Percentiles rank a stretch among this genome's conserved stretches.
phyloP scores from a whole-genome alignment of 345 rosid species.

The Rhodomyrtus tomentosa region DNA sequence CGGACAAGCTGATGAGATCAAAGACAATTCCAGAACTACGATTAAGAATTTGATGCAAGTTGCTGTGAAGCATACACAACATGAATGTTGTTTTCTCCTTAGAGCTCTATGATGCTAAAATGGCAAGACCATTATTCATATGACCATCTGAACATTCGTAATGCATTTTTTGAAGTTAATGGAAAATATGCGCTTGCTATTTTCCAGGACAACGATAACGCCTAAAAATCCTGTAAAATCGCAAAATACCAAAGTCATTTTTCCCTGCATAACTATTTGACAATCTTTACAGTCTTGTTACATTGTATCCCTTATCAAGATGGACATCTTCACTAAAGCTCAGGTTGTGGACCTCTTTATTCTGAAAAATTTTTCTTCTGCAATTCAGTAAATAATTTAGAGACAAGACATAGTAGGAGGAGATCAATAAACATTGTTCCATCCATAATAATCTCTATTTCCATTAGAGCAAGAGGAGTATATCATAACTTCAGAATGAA shows the following conservation, averaged over 20 bases:
- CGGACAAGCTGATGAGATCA: neutral
- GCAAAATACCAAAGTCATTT: neutral
- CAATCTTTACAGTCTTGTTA: neutral
- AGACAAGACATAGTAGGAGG: neutral
- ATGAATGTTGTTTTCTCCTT: neutral
- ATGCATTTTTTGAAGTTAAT: neutral
- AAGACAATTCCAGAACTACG: neutral
- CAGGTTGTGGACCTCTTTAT: neutral
- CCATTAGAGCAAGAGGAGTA: neutral
- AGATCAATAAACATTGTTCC: neutral
- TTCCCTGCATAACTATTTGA: neutral
- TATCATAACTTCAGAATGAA: neutral
- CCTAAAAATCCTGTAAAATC: neutral
- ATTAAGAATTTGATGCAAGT: neutral
- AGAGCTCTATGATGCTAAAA: neutral
- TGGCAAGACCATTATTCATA: neutral
- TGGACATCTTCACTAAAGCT: neutral
- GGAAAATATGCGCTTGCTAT: neutral
- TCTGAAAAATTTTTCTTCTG: neutral
- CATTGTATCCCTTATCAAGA: neutral
- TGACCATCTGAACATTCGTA: neutral
- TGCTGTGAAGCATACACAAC: neutral
- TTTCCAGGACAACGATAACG: neutral
- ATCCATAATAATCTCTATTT: neutral
- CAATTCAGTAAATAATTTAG: neutral